Conservation (phyloP, 2,329 filamentous ascomycete species). For the Aspergillus quadrilineatus region DNA sequence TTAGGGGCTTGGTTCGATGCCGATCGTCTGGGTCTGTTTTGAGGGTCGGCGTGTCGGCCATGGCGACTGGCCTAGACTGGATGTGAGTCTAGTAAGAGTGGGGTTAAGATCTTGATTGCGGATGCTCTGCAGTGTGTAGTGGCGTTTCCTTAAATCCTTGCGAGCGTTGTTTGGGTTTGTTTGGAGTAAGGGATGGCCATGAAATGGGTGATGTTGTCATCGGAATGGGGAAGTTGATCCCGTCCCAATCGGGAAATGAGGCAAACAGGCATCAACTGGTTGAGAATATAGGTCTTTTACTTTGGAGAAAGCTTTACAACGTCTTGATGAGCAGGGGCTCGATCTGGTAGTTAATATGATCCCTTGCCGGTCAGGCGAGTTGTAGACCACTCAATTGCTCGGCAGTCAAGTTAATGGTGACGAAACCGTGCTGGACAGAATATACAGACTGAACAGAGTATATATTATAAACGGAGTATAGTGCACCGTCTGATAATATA, state of each 20-base stretch:
- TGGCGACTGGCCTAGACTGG: not conserved
- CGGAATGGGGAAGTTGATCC: conserved; percentile 4
- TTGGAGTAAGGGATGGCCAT: not conserved
- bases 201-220: conserved; percentile 6
- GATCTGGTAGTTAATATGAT: too few relatives aligned
- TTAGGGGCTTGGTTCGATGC: not conserved
- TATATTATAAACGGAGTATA: too few relatives aligned
- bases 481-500: too few relatives aligned
- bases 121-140: not conserved
- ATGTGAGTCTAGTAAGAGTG: not conserved
- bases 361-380: too few relatives aligned
- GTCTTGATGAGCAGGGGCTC: too few relatives aligned
- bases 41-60: conserved; percentile 1
- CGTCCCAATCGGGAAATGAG: conserved; percentile 5
- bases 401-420: too few relatives aligned
- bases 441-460: too few relatives aligned
- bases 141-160: not conserved
- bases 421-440: too few relatives aligned
- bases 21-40: conserved; percentile 1
- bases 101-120: too few relatives aligned
- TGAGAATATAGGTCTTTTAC: not conserved
- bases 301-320: not conserved
- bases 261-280: not conserved
- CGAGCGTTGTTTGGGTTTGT: not conserved
- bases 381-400: too few relatives aligned